These are phyloP conservation scores for Haplosporangium gracile DNA, from an alignment of 192 early-diverging fungal species.

Conservation along the genomic window DNA sequence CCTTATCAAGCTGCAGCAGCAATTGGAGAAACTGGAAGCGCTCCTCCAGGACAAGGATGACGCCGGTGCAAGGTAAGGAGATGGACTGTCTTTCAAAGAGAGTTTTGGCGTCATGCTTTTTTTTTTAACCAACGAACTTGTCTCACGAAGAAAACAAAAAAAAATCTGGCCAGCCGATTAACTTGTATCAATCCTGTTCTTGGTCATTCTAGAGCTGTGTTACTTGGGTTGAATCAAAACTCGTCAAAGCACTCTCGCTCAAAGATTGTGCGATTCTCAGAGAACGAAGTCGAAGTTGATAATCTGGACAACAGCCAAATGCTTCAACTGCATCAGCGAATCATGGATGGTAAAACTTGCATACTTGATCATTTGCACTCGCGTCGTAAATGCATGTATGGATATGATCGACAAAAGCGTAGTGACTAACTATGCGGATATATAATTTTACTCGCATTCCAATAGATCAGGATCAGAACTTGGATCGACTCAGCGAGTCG, in stretches of 20 bases:
- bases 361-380: neutral
- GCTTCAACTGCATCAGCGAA: constrained; percentile 73
- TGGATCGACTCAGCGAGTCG: constrained; percentile 73
- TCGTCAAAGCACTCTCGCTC: constrained; percentile 48
- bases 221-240: constrained; percentile 48
- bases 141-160: neutral
- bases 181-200: neutral
- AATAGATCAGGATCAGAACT: constrained; percentile 81
- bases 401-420: neutral
- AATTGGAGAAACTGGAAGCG: constrained; percentile 72
- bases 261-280: constrained; percentile 54
- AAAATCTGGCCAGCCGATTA: neutral
- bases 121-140: neutral
- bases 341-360: constrained; percentile 68
- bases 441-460: neutral
- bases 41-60: constrained; percentile 61
- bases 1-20: constrained; percentile 71
- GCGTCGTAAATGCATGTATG: neutral
- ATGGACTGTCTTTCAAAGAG: neutral
- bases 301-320: constrained; percentile 64
- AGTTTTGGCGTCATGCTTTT: neutral
- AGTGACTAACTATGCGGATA: neutral
- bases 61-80: constrained; percentile 52
- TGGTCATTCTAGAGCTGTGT: constrained; percentile 29
- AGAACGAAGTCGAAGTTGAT: constrained; percentile 58